Base-by-base conservation (phyloP, 2,329 filamentous ascomycete species). In the Cordyceps javanica region DNA sequence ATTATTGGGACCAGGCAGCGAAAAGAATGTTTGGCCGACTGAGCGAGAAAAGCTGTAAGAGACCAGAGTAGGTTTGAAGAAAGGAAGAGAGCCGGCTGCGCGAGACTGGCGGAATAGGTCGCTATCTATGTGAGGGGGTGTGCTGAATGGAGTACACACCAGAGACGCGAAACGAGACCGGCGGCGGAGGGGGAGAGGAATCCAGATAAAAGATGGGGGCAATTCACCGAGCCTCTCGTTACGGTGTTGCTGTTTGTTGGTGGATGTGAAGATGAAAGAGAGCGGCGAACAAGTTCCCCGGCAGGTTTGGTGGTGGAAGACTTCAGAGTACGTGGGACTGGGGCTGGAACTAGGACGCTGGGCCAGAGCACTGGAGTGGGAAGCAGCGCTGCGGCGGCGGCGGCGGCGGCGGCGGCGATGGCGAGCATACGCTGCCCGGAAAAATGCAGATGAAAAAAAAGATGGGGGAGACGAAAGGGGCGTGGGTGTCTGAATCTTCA, bases 291-390 rank as follows among this genome's bases (percentile, higher is more conserved):
- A 41, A 25, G 44, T 25, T 16, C 34, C 19, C 36, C 44, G 19
- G 36, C 25, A 26, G 25, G 44, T 34, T 49, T 50, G 44, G 44
- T 42, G 45, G 44, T 56, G 45, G 38, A 39, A 41, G 21, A 42
- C n/a, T 16, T n/a, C n/a, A n/a, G n/a, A n/a, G n/a, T 54, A 45
- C 16, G 38, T 55, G 54, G 62, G 57, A 58, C 57, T 48, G 55
- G 60, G 23, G n/a, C n/a, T n/a, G n/a, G n/a, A n/a, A n/a, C n/a
- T 55, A 60, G 57, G 58, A 57, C 6, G 39, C 16, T 11, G 39
- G 23, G 54, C 21, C 7, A 23, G 42, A 34, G 38, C 38, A 28
- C n/a, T 23, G 34, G 4, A 38, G 16, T 36, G 16, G 4, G 19
- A 9, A 7, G 11, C n/a, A 41, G 19, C 38, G n/a, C n/a, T n/a